These are phyloP conservation scores for Fagus crenata DNA, from an alignment of 306 rosid genomes.

Conservation along the genomic window DNA sequence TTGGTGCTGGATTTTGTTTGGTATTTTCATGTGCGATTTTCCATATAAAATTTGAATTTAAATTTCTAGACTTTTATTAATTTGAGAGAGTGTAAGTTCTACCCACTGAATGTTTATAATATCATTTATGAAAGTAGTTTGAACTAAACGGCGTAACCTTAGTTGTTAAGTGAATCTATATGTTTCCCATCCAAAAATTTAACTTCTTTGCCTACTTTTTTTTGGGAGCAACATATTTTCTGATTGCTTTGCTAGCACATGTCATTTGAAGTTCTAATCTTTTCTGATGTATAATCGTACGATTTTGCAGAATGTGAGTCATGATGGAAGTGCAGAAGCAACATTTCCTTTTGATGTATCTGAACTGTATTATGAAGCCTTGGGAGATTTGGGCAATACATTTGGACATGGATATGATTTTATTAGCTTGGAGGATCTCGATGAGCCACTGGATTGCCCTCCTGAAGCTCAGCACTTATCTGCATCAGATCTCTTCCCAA, in stretches of 20 bases:
- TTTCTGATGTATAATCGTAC: background rate
- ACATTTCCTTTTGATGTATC: constrained; percentile 11
- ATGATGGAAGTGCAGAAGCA: constrained; percentile 22
- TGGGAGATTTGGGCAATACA: constrained; percentile 33
- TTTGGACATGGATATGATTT: background rate
- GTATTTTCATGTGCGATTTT: background rate
- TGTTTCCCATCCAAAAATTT: background rate
- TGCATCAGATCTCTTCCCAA: no score
- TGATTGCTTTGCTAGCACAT: constrained; percentile 19
- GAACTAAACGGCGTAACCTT: background rate
- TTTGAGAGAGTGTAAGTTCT: background rate
- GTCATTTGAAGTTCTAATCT: background rate
- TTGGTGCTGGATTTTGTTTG: background rate
- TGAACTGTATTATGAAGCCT: constrained; percentile 26
- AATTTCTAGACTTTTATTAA: background rate
- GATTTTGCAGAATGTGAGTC: constrained; percentile 26
- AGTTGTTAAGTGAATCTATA: background rate
- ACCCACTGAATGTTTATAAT: background rate
- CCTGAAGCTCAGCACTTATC: no score
- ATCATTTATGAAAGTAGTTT: background rate
- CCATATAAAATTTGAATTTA: background rate
- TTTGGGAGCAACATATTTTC: background rate
- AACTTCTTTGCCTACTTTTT: background rate
- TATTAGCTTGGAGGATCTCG: no score
- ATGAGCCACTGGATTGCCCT: no score